Percentiles rank a stretch among this genome's conserved stretches.
Conservation (phyloP, 2,329 filamentous ascomycete genomes). For the Sphaerulina musiva region DNA sequence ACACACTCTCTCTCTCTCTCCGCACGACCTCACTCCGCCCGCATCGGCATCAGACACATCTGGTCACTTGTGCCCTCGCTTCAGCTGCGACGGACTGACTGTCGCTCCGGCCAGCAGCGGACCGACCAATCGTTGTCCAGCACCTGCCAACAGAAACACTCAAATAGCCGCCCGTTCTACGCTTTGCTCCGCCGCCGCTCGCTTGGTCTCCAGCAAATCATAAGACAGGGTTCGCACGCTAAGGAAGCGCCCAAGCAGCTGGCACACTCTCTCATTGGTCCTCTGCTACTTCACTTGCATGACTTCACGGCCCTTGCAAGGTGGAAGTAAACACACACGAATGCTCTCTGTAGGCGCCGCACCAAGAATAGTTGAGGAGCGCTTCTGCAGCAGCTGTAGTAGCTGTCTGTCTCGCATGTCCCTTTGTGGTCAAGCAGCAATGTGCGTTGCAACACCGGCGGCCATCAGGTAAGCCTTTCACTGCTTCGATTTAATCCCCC, state of each 20-base stretch:
- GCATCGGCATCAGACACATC: too few relatives aligned
- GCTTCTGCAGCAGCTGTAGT: constrained; percentile 18
- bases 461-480: constrained; percentile 23
- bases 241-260: constrained; percentile 5
- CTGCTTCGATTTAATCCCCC: constrained; percentile 17
- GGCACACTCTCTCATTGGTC: constrained; percentile 17
- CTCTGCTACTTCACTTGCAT: constrained; percentile 10
- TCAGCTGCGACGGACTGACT: too few relatives aligned
- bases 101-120: constrained; percentile 3
- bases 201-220: constrained; percentile 14
- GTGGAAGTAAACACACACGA: constrained; percentile 13
- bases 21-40: too few relatives aligned
- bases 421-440: constrained; percentile 17
- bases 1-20: too few relatives aligned
- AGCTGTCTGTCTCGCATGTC: constrained; percentile 23
- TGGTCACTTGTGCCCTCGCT: too few relatives aligned
- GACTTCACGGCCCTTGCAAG: constrained; percentile 15
- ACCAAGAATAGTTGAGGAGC: constrained; percentile 26
- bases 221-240: background rate
- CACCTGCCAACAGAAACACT: constrained; percentile 10
- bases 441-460: constrained; percentile 23
- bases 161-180: constrained; percentile 9
- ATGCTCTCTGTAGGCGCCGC: constrained; percentile 24
- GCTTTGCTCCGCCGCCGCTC: constrained; percentile 18
- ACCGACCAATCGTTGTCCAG: constrained; percentile 13